Evolutionary conservation across 192 early-diverging fungal genomes (phyloP), one percentile per base, ranked within the genome.

Genomic region (Coemansia sp.): DNA sequence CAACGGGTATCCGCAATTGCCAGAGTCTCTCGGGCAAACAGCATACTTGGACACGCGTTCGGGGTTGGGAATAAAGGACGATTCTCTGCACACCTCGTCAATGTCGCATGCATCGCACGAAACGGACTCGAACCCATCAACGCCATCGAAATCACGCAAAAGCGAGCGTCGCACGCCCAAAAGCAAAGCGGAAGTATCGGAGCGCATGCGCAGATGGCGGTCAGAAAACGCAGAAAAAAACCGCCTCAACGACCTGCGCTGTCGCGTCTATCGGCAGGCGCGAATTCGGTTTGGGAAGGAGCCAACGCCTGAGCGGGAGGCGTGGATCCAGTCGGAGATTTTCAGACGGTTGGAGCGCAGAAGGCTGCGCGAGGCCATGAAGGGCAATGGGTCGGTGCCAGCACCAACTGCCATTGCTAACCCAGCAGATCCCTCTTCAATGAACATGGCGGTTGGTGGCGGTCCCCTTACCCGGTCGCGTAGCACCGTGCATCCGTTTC

Each of bases 241-340:
- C 48, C 62, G 82, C 28, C 71, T 83, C 40, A 88, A 88, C 45
- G 87, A 88, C 42, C 67, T 88, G 64, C 67, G 87, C 4, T 88
- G 87, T 49, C 85, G 87, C 44, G 87, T 88, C 1, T 88, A 88
- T 63, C 77, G 84, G 2, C 68, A 83, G 54, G 85, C 83, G 3
- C 68, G 76, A 0, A 81, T 80, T 50, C 80, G 78, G 43, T 88
- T 80, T 71, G 87, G 85, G 18, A 80, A 81, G 7, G 72, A 80
- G 5, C 82, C 84, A 20, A 81, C 80, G 15, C 62, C 75, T 0
- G 84, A 82, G 46, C 80, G 83, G 12, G 82, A 85, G 38, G 76
- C 81, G 0, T 88, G 82, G 75, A 84, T 88, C 20, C 79, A 82
- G 40, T 79, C 77, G 0, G 87, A 88, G 69, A 88, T 88, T 16